Conservation (phyloP, 257 asterid species). For the Solanum virginianum region DNA sequence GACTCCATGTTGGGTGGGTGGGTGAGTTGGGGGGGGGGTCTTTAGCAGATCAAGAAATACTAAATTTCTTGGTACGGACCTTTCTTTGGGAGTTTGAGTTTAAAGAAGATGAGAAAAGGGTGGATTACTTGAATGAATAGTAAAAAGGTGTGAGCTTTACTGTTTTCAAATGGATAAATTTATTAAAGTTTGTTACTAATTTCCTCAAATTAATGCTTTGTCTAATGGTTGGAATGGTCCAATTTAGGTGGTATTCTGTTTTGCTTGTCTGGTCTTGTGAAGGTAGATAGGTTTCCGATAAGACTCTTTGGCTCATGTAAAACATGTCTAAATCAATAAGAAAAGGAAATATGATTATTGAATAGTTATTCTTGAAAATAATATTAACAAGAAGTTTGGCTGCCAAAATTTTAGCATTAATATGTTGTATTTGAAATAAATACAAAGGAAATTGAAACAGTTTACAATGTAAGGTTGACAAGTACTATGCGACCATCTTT, state of each 20-base stretch:
- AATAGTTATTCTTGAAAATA: neutral
- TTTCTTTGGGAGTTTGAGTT: neutral
- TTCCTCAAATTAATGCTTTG: neutral
- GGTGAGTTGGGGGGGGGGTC: no score
- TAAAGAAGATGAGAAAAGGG: neutral
- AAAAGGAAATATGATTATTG: neutral
- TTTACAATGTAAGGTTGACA: neutral
- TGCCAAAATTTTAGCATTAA: neutral
- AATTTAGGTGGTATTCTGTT: neutral
- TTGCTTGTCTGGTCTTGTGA: neutral
- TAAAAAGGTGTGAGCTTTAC: neutral
- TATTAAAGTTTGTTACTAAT: neutral
- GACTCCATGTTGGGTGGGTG: neutral
- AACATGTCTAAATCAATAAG: neutral
- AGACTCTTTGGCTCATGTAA: neutral
- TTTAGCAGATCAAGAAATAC: neutral
- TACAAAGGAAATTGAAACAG: neutral
- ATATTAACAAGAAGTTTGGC: neutral
- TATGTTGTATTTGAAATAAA: neutral
- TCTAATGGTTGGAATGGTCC: neutral
- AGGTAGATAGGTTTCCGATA: neutral
- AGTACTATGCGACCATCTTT: neutral
- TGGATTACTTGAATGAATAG: neutral
- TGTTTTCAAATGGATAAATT: neutral
- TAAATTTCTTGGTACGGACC: neutral